Conservation (phyloP, 805 yeast species). For the Barnettozyma siamensis region DNA sequence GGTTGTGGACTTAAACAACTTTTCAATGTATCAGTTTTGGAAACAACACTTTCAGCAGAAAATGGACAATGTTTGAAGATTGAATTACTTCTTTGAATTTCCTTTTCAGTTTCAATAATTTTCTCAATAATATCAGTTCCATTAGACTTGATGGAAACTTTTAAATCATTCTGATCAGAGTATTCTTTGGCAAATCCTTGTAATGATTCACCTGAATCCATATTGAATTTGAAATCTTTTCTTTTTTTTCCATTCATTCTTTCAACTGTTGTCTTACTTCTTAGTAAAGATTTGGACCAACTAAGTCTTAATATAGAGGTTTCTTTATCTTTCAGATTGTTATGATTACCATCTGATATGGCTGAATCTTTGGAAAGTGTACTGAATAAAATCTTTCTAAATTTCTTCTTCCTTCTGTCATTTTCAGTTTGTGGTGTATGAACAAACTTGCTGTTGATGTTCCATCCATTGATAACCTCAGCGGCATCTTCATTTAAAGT, state of each 20-base stretch:
- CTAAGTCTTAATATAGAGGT: slow-evolving; percentile 2
- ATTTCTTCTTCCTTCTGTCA: slow-evolving; percentile 10
- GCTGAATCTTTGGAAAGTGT: slow-evolving; percentile 9
- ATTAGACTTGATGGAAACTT: slow-evolving; percentile 6
- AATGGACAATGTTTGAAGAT: neutral
- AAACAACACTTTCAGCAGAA: neutral
- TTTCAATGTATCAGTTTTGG: slow-evolving; percentile 4
- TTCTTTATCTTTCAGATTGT: neutral
- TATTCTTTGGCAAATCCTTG: slow-evolving; percentile 17
- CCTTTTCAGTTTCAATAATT: slow-evolving; percentile 4
- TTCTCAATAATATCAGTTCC: slow-evolving; percentile 12
- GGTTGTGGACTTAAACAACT: slow-evolving; percentile 1
- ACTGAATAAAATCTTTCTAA: slow-evolving; percentile 16
- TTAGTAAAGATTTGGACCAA: slow-evolving; percentile 14
- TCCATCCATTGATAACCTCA: slow-evolving; percentile 6
- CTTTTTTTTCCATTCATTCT: neutral
- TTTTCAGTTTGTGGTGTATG: slow-evolving; percentile 2
- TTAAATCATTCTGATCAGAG: slow-evolving; percentile 8
- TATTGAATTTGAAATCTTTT: slow-evolving; percentile 6
- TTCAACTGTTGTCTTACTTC: neutral
- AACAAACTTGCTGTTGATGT: slow-evolving; percentile 12
- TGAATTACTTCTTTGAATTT: neutral
- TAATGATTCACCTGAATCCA: slow-evolving; percentile 24
- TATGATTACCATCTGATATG: neutral
- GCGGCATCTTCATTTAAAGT: neutral